Percentiles rank a stretch among this genome's conserved stretches.
phyloP scores from a whole-genome alignment of 805 yeast species.

The Candida fluviatilis region DNA sequence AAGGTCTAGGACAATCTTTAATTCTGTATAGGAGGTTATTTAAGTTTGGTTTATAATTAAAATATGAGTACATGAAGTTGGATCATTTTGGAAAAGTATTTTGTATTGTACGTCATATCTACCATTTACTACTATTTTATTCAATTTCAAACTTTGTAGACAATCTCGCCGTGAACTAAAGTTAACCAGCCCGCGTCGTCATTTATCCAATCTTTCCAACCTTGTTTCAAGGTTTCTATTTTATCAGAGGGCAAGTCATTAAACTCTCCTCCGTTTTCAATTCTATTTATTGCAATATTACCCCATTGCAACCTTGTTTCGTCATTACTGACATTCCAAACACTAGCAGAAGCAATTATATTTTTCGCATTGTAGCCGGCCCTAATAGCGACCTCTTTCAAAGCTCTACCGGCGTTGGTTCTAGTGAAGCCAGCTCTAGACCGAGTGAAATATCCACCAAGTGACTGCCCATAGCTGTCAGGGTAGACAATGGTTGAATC shows the following conservation, averaged over 20 bases:
- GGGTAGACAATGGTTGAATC: slow-evolving; percentile 15
- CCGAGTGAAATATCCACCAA: slow-evolving; percentile 9
- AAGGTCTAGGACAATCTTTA: slow-evolving; percentile 1
- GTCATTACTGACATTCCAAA: slow-evolving; percentile 13
- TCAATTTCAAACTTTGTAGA: slow-evolving; percentile 9
- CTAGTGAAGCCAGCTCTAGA: slow-evolving; percentile 10
- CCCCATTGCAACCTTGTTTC: slow-evolving; percentile 5
- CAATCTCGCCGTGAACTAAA: slow-evolving; percentile 16
- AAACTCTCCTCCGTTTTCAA: slow-evolving; percentile 10
- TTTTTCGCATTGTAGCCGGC: slow-evolving; percentile 14
- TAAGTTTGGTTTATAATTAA: too few relatives aligned
- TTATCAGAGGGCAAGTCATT: slow-evolving; percentile 6
- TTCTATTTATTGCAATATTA: slow-evolving; percentile 10
- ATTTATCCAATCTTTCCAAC: slow-evolving; percentile 13
- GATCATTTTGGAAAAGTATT: too few relatives aligned
- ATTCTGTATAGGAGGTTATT: too few relatives aligned
- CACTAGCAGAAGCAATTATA: slow-evolving; percentile 11
- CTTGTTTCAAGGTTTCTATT: slow-evolving; percentile 5
- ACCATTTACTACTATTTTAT: too few relatives aligned
- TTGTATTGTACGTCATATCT: too few relatives aligned
- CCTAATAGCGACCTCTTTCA: slow-evolving; percentile 13
- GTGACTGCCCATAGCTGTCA: slow-evolving; percentile 9
- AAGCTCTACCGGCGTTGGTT: slow-evolving; percentile 14
- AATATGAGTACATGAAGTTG: too few relatives aligned
- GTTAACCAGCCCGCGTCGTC: slow-evolving; percentile 13